Percentiles rank a stretch among this genome's conserved stretches.
Conservation (phyloP, 306 rosid species). For the Rosa rugosa region DNA sequence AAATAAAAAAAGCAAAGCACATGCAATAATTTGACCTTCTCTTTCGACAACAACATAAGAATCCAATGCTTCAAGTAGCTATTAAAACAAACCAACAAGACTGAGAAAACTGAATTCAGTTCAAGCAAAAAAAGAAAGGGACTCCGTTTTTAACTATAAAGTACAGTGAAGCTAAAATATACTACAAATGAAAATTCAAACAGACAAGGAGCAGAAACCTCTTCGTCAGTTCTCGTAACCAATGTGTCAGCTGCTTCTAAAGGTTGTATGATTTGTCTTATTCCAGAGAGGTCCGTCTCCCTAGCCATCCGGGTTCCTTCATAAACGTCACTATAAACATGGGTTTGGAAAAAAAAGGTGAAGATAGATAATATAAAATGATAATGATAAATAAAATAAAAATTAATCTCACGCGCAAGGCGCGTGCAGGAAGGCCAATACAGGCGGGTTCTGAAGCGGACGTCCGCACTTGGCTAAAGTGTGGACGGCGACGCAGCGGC, state of each 20-base stretch:
- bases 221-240: constrained; percentile 77
- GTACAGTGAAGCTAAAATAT: background rate
- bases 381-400: too few species aligned
- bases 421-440: too few species aligned
- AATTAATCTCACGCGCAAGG: too few species aligned
- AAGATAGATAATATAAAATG: too few species aligned
- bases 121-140: background rate
- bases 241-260: constrained; percentile 72
- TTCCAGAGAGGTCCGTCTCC: constrained; percentile 63
- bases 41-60: constrained; percentile 75
- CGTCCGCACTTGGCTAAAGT: too few species aligned
- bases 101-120: background rate
- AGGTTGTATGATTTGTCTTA: constrained; percentile 72
- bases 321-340: constrained; percentile 63
- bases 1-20: constrained; percentile 26
- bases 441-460: too few species aligned
- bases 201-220: constrained; percentile 45
- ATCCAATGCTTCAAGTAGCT: constrained; percentile 66
- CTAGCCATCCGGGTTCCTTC: constrained; percentile 94
- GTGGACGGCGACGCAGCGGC: too few species aligned
- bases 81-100: constrained; percentile 17
- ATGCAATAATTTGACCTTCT: constrained; percentile 97
- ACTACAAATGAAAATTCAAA: background rate
- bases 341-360: too few species aligned
- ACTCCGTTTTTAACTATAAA: background rate